Percentiles rank a stretch among this genome's conserved stretches.
Conservation (phyloP, 345 rosid species). For the Fremontodendron californicum region DNA sequence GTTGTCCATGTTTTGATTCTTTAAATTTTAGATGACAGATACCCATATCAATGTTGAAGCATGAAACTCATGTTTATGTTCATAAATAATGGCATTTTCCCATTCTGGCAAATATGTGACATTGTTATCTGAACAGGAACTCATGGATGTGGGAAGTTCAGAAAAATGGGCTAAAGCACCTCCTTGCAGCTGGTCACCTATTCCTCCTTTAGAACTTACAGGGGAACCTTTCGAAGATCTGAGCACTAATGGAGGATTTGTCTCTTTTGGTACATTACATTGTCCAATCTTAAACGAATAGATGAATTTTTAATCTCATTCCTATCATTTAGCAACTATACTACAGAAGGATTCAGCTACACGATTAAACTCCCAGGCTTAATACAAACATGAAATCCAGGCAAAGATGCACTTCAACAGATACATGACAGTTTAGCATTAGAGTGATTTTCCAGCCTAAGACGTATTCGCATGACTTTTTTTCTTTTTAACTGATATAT, state of each 20-base stretch:
- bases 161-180: constrained; percentile 75
- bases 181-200: constrained; percentile 77
- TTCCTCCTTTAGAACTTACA: constrained; percentile 81
- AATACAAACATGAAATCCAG: background rate
- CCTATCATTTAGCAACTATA: background rate
- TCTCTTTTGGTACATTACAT: constrained; percentile 57
- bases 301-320: background rate
- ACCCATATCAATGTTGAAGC: background rate
- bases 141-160: constrained; percentile 65
- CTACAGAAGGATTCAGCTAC: background rate
- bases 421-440: background rate
- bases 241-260: constrained; percentile 82
- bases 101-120: background rate
- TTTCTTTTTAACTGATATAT: constrained; percentile 53
- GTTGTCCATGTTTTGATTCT: background rate
- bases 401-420: background rate
- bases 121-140: constrained; percentile 45
- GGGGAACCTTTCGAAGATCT: constrained; percentile 76
- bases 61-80: background rate
- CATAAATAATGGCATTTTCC: background rate
- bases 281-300: constrained; percentile 3
- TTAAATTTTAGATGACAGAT: background rate
- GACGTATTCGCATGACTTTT: background rate
- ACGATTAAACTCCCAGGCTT: background rate
- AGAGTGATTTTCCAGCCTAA: constrained; percentile 9